A percentile compares a stretch with the other conserved stretches of the same genome.
phyloP scores from a whole-genome alignment of 148 eudicot species.

The Fagopyrum esculentum region DNA sequence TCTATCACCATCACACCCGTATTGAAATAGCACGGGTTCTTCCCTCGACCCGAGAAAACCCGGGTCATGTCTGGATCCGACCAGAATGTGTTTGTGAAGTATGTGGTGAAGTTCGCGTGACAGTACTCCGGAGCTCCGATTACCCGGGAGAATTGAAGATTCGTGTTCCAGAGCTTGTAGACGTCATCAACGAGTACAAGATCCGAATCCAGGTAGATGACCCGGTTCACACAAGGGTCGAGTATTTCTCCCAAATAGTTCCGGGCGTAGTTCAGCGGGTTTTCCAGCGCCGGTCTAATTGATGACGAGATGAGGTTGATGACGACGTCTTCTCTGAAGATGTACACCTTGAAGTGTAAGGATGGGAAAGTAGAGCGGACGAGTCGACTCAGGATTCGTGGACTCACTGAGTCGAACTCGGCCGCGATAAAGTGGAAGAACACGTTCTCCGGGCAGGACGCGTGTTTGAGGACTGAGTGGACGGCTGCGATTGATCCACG shows the following conservation, averaged over 20 bases:
- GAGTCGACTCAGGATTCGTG: constrained; percentile 50
- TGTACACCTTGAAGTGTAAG: constrained; percentile 44
- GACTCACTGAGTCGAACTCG: constrained; percentile 64
- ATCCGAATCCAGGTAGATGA: constrained; percentile 70
- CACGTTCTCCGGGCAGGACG: constrained; percentile 62
- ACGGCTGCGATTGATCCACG: constrained; percentile 77
- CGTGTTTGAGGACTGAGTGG: constrained; percentile 70
- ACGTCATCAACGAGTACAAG: constrained; percentile 62
- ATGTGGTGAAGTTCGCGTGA: constrained; percentile 52
- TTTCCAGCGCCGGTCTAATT: constrained; percentile 49
- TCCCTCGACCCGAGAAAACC: constrained; percentile 23
- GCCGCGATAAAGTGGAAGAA: constrained; percentile 69
- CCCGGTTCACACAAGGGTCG: constrained; percentile 59
- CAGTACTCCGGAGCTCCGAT: constrained; percentile 22
- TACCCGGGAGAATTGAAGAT: constrained; percentile 54
- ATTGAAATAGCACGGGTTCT: constrained; percentile 13
- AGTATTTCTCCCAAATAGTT: constrained; percentile 69
- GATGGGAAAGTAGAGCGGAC: constrained; percentile 59
- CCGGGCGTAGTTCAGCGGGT: constrained; percentile 74
- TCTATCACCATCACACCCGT: constrained; percentile 87
- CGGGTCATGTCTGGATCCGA: constrained; percentile 32
- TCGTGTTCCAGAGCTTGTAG: constrained; percentile 49
- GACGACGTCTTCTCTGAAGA: constrained; percentile 50
- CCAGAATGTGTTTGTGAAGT: constrained; percentile 62
- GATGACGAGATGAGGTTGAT: constrained; percentile 61